Conservation (phyloP, 768 basidiomycete genomes). For the Collybia mongolica region DNA sequence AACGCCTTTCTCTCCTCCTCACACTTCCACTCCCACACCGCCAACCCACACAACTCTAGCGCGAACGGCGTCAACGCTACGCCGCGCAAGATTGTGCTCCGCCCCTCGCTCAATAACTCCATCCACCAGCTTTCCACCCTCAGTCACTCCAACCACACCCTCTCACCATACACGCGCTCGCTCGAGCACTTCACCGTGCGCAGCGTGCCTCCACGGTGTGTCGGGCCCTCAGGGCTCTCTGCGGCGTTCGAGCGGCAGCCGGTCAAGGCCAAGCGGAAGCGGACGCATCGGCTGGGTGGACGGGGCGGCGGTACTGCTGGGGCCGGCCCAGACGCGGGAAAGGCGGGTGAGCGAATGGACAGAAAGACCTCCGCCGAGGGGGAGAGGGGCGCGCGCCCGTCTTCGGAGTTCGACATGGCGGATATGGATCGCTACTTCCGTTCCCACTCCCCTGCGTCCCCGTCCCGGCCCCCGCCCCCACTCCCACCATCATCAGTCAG, state of each 20-base stretch:
- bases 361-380: slow-evolving; percentile 6
- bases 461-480: too few relatives aligned
- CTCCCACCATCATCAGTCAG: too few relatives aligned
- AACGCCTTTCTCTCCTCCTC: neutral
- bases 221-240: slow-evolving; percentile 17
- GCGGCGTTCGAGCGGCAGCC: slow-evolving; percentile 43
- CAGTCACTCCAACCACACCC: slow-evolving; percentile 86
- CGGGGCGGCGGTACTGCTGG: slow-evolving; percentile 10
- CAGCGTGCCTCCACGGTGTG: slow-evolving; percentile 69
- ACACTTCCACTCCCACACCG: neutral
- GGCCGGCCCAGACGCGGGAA: neutral
- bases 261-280: slow-evolving; percentile 74
- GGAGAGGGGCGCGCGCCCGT: slow-evolving; percentile 26
- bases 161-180: slow-evolving; percentile 90
- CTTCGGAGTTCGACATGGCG: slow-evolving; percentile 54
- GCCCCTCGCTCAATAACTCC: slow-evolving; percentile 64
- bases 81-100: slow-evolving; percentile 56
- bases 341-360: neutral
- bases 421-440: slow-evolving; percentile 80
- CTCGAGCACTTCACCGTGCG: slow-evolving; percentile 91
- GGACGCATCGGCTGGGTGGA: slow-evolving; percentile 61
- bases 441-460: slow-evolving; percentile 3
- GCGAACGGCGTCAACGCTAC: slow-evolving; percentile 26
- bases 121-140: slow-evolving; percentile 87
- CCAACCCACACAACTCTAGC: neutral